A percentile compares a stretch with the other conserved stretches of the same genome.
phyloP scores from a whole-genome alignment of 2,329 filamentous ascomycete genomes.

The Claviceps pazoutovae region DNA sequence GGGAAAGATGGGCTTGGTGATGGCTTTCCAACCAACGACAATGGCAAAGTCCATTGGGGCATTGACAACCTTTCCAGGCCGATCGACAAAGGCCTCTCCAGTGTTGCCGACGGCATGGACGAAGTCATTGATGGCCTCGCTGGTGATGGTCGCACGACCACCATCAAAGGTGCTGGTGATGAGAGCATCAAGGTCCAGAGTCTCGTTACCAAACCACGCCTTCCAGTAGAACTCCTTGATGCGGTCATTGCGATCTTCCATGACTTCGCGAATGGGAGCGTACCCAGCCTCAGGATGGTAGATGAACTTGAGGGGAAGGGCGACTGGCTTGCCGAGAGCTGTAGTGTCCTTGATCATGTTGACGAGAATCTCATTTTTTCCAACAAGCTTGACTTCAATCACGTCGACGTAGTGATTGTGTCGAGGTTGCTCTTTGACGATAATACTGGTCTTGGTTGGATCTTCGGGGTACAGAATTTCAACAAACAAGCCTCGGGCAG shows the following conservation, averaged over 20 bases:
- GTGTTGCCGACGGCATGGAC: conserved; percentile 98
- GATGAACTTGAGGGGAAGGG: conserved; percentile 73
- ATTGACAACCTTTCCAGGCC: conserved; percentile 83
- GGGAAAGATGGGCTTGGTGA: conserved; percentile 98
- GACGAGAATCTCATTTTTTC: conserved; percentile 68
- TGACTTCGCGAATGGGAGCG: conserved; percentile 93
- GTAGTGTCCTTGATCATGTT: conserved; percentile 90
- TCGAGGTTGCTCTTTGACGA: conserved; percentile 73
- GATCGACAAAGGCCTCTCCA: conserved; percentile 91
- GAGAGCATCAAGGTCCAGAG: conserved; percentile 67
- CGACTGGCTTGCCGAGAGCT: conserved; percentile 66
- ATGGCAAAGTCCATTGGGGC: conserved; percentile 99
- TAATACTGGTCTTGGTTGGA: conserved; percentile 69
- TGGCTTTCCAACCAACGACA: conserved; percentile 97
- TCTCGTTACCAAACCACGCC: conserved; percentile 87
- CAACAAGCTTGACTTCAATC: conserved; percentile 65
- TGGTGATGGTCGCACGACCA: conserved; percentile 72
- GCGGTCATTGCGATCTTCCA: conserved; percentile 88
- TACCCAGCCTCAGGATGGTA: conserved; percentile 95
- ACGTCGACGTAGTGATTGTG: conserved; percentile 81
- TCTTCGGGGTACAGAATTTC: conserved; percentile 77
- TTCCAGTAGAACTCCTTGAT: conserved; percentile 99
- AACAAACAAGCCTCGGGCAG: conserved; percentile 72
- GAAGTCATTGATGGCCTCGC: conserved; percentile 92
- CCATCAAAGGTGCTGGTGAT: conserved; percentile 85